phyloP scores from a whole-genome alignment of 495 filamentous ascomycete species.

The Hyaloscypha hepaticicola region DNA sequence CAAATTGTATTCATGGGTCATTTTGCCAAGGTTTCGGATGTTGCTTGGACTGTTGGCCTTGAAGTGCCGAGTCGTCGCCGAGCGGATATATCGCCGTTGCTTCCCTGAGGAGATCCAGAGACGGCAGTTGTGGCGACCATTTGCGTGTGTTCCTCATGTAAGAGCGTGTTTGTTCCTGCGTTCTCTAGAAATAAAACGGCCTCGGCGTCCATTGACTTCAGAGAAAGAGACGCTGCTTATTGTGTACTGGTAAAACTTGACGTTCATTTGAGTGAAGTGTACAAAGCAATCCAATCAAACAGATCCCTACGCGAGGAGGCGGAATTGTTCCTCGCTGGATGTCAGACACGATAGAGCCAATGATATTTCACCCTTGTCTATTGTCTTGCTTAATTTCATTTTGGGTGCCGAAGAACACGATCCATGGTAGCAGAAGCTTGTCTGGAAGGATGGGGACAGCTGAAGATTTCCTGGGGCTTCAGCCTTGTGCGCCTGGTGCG shows the following conservation, averaged over 20 bases:
- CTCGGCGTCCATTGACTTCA: neutral
- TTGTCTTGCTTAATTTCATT: neutral
- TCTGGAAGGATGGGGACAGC: neutral
- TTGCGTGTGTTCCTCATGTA: neutral
- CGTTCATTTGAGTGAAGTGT: neutral
- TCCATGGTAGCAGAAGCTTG: neutral
- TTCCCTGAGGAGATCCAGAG: neutral
- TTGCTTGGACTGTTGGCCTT: neutral
- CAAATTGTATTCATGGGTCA: neutral
- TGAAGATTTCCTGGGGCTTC: neutral
- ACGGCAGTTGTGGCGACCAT: neutral
- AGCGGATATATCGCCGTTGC: neutral
- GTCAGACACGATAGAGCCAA: neutral
- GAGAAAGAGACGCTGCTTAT: too few relatives aligned
- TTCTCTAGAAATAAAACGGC: neutral
- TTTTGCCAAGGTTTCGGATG: neutral
- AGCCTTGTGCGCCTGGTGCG: too few relatives aligned
- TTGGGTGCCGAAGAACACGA: neutral
- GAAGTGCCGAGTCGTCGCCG: neutral
- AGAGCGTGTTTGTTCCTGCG: neutral
- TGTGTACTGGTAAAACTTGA: too few relatives aligned
- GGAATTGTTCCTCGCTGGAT: neutral
- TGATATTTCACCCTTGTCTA: neutral
- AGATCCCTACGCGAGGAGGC: neutral
- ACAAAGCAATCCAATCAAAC: neutral